phyloP scores from a whole-genome alignment of 2,329 filamentous ascomycete genomes.

The Aspergillus brunneoviolaceus region DNA sequence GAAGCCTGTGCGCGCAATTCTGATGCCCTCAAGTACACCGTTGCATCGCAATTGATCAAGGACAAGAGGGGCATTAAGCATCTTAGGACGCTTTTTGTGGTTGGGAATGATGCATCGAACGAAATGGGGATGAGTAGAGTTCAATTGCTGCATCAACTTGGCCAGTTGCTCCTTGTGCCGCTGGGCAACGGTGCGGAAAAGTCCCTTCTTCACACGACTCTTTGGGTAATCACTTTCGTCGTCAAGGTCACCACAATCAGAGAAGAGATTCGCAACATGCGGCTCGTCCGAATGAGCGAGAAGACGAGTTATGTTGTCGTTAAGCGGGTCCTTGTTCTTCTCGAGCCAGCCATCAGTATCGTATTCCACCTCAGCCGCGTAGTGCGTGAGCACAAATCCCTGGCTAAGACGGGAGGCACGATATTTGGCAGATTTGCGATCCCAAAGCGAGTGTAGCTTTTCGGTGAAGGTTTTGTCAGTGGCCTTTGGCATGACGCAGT shows the following conservation, averaged over 20 bases:
- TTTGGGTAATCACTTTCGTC: constrained; percentile 67
- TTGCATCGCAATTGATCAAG: constrained; percentile 97
- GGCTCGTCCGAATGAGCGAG: constrained; percentile 77
- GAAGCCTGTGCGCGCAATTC: constrained; percentile 94
- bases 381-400: constrained; percentile 94
- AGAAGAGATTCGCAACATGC: constrained; percentile 81
- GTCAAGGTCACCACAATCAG: constrained; percentile 80
- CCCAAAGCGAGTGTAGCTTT: constrained; percentile 95
- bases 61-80: constrained; percentile 87
- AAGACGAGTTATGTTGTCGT: constrained; percentile 92
- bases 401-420: constrained; percentile 81
- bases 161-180: constrained; percentile 97
- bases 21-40: constrained; percentile 97
- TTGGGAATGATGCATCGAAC: constrained; percentile 97
- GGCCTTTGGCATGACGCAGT: constrained; percentile 98
- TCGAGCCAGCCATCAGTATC: constrained; percentile 93
- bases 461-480: constrained; percentile 97
- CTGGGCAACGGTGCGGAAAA: constrained; percentile 95
- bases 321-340: constrained; percentile 98
- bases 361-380: constrained; percentile 97
- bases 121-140: constrained; percentile 97
- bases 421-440: constrained; percentile 93
- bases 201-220: constrained; percentile 90
- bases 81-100: constrained; percentile 94
- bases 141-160: constrained; percentile 89